A percentile compares a stretch with the other conserved stretches of the same genome.
phyloP scores from a whole-genome alignment of 495 filamentous ascomycete species.

The Neurospora sp. region DNA sequence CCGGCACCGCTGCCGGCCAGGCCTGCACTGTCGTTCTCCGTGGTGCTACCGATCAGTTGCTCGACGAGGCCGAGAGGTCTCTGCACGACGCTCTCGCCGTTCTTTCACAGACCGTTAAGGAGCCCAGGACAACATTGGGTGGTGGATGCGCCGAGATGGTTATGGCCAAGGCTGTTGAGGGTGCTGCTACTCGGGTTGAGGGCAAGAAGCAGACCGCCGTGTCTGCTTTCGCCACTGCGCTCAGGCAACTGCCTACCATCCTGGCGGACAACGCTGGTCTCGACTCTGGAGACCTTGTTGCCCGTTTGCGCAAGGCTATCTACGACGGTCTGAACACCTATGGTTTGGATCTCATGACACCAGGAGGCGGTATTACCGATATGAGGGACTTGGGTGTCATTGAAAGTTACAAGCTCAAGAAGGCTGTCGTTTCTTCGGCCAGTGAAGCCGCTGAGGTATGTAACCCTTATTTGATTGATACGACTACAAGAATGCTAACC shows the following conservation, averaged over 20 bases:
- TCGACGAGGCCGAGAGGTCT: slow-evolving; percentile 93
- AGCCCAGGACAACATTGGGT: slow-evolving; percentile 87
- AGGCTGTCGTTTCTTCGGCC: slow-evolving; percentile 87
- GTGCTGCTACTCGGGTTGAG: slow-evolving; percentile 83
- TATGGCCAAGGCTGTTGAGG: slow-evolving; percentile 96
- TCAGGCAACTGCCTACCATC: slow-evolving; percentile 91
- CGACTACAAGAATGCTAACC: slow-evolving; percentile 7
- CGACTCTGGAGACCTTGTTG: slow-evolving; percentile 88
- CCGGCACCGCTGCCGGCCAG: slow-evolving; percentile 85
- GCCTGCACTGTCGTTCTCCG: slow-evolving; percentile 96
- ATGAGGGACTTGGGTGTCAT: slow-evolving; percentile 95
- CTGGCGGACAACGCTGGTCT: slow-evolving; percentile 95
- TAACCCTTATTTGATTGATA: slow-evolving; percentile 1
- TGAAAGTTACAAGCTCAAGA: slow-evolving; percentile 98
- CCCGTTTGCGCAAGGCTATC: slow-evolving; percentile 81
- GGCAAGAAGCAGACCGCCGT: slow-evolving; percentile 96
- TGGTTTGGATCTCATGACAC: slow-evolving; percentile 78
- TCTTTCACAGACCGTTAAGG: slow-evolving; percentile 90
- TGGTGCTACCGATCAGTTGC: slow-evolving; percentile 89
- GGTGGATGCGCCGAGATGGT: slow-evolving; percentile 97
- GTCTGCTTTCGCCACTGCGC: slow-evolving; percentile 74
- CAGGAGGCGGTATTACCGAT: slow-evolving; percentile 87
- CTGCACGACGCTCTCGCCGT: slow-evolving; percentile 95
- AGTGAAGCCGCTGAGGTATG: slow-evolving; percentile 93
- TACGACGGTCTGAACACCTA: slow-evolving; percentile 89